These are phyloP conservation scores for Cystobasidium sp. DNA, from an alignment of 1,284 basidiomycete genomes.

Conservation along the genomic window DNA sequence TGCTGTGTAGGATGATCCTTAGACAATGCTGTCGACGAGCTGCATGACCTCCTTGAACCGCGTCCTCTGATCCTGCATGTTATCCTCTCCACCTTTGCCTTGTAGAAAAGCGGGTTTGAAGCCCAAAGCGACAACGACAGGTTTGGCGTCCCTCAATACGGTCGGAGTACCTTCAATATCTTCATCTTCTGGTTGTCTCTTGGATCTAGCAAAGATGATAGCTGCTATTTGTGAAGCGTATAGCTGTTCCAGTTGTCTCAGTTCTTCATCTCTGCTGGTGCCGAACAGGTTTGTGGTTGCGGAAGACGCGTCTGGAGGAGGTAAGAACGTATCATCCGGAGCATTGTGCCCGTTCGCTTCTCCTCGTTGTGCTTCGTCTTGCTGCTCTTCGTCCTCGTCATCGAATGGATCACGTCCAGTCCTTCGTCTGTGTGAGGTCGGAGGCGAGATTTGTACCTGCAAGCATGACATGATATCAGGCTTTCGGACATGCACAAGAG, in stretches of 20 bases:
- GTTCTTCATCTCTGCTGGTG: constrained; percentile 17
- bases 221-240: constrained; percentile 37
- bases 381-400: constrained; percentile 8
- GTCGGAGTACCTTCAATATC: background rate
- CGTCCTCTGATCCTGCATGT: constrained; percentile 2
- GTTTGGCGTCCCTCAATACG: constrained; percentile 2
- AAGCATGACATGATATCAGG: background rate
- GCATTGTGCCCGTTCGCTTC: background rate
- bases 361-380: background rate
- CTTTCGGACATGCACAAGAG: background rate
- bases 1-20: background rate
- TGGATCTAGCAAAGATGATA: constrained; percentile 24
- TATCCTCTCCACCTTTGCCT: constrained; percentile 9
- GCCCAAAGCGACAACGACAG: constrained; percentile 33
- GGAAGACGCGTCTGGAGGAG: constrained; percentile 37
- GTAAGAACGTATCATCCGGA: constrained; percentile 16
- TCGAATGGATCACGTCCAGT: constrained; percentile 1
- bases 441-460: constrained; percentile 41
- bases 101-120: constrained; percentile 38
- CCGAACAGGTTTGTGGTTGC: constrained; percentile 21
- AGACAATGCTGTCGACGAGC: constrained; percentile 1
- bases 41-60: constrained; percentile 26
- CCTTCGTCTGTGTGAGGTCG: constrained; percentile 13
- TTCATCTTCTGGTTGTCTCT: background rate
- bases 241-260: constrained; percentile 25